Evolutionary conservation across 768 basidiomycete genomes (phyloP).

Genomic region (Phaffia australis): DNA sequence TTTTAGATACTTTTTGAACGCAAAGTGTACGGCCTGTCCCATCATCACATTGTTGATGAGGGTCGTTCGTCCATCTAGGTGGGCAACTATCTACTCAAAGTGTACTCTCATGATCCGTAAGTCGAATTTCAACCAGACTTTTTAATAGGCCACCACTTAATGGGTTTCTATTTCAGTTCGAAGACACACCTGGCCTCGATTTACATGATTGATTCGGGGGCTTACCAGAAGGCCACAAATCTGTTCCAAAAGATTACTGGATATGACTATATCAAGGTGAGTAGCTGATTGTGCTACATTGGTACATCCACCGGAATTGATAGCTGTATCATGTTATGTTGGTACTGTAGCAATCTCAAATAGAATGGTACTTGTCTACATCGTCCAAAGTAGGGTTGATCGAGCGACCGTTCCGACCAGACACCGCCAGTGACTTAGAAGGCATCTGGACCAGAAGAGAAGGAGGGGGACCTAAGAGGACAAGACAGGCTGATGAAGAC

Average conservation of each 20-base stretch:
- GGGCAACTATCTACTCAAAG: conserved; percentile 54
- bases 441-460: conserved; percentile 44
- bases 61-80: no score
- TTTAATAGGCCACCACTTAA: not conserved
- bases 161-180: conserved; percentile 45
- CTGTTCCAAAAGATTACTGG: conserved; percentile 38
- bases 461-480: not conserved
- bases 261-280: conserved; percentile 75
- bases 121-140: conserved; percentile 35
- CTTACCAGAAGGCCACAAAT: conserved; percentile 47
- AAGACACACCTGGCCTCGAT: conserved; percentile 78
- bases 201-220: conserved; percentile 82
- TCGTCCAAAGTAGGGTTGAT: conserved; percentile 62
- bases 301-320: not conserved
- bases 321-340: not conserved
- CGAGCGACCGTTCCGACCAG: conserved; percentile 71
- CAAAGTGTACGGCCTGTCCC: not conserved
- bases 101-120: conserved; percentile 71
- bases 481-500: not conserved
- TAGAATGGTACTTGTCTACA: conserved; percentile 79
- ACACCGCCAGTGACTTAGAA: conserved; percentile 59
- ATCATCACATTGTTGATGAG: no score
- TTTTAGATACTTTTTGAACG: conserved; percentile 14
- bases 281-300: conserved; percentile 25
- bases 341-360: conserved; percentile 52